Evolutionary conservation across 129 eudicot species (phyloP).

Genomic region (Flaveria linearis): DNA sequence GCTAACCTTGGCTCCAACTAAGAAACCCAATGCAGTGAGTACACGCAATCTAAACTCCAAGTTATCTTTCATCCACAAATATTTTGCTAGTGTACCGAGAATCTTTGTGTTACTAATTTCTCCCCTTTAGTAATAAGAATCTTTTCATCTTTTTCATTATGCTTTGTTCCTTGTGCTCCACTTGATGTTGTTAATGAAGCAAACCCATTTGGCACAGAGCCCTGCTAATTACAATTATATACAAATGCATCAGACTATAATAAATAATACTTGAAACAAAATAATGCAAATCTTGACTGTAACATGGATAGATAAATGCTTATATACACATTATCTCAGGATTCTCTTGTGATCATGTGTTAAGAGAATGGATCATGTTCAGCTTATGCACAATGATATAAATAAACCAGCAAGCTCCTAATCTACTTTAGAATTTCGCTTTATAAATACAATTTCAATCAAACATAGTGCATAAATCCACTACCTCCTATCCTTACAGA

Average conservation of each 20-base stretch:
- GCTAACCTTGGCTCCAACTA: conserved; percentile 90
- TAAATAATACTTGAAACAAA: background rate
- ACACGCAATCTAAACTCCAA: conserved; percentile 82
- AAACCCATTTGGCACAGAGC: conserved; percentile 52
- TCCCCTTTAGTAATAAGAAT: conserved; percentile 45
- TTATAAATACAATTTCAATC: background rate
- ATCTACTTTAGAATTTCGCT: background rate
- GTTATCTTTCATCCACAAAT: conserved; percentile 92
- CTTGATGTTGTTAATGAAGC: conserved; percentile 62
- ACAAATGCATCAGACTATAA: conserved; percentile 17
- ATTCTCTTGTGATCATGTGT: background rate
- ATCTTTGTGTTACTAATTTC: conserved; percentile 60
- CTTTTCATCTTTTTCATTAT: conserved; percentile 35
- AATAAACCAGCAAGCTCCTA: background rate
- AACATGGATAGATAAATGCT: background rate
- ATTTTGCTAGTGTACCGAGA: conserved; percentile 67
- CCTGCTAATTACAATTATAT: conserved; percentile 41
- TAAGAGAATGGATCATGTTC: background rate
- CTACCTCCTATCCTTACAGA: background rate
- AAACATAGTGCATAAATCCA: background rate
- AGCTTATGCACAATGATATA: conserved; percentile 7
- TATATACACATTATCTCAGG: background rate
- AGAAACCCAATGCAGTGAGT: conserved; percentile 71
- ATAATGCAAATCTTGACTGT: background rate
- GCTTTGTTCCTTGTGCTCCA: conserved; percentile 42